Evolutionary conservation across 495 filamentous ascomycete genomes (phyloP), one percentile per base, ranked within the genome.

Genomic region (Durotheca rogersii): DNA sequence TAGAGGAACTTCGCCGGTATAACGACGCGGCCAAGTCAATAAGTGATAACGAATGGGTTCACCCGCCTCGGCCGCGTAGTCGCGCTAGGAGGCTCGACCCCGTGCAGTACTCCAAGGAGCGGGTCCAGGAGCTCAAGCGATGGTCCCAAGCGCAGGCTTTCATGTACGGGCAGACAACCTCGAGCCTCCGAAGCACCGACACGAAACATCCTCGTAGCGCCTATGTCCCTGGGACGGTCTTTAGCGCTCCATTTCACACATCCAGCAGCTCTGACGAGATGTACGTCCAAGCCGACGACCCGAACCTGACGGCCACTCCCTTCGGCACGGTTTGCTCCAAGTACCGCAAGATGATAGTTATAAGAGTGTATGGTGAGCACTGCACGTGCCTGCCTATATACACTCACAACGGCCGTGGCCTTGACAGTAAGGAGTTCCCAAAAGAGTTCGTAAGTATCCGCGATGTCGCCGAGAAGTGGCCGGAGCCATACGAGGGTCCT

Each of bases 321-420:
- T 66, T 40, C 36, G 63, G 60, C 0, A 42, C 50, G 1, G 30
- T 58, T 1, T 19, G 44, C 12, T 58, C 51, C 16, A 66, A 66
- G 34, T 63, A 45, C 20, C 50, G 63, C 12, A 66, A 60, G 40
- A 55, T 63, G 56, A 27, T 66, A 0, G 60, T 66, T 0, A 2
- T 59, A 2, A 17, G 41, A 2, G 5, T 16, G 0, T 63, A 44
- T 12, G 53, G 51, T 11, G 52, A 58, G 9, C 63, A 61, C 31
- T 41, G 48, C 30, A 36, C 39, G 9, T 63, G 56, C 20, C 4
- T 58, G 2, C 63, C 60, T 0, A 58, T 66, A 4, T 66, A 66
- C 20, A 56, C 53, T 0, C 51, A 66, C 32, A 55, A 61, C 30
- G 53, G 56, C 15, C 29, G 15, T 0, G 63, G 63, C 3, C 37